Percentiles rank a stretch among this genome's conserved stretches.
Conservation (phyloP, 1,139 yeast genomes). For the Debaryomycetaceae sp. region DNA sequence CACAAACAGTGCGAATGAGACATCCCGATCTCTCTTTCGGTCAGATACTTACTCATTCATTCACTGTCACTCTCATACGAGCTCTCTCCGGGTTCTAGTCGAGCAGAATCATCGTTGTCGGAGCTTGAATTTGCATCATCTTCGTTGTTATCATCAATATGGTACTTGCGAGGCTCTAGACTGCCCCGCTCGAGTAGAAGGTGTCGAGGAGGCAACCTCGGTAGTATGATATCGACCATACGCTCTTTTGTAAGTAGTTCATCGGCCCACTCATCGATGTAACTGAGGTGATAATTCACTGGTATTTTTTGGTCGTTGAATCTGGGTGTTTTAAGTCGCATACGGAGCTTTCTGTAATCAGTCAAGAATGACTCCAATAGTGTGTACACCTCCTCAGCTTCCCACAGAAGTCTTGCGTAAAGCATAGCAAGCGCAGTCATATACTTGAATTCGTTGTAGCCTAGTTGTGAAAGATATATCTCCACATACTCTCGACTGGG, state of each 20-base stretch:
- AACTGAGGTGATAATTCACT: slow-evolving; percentile 28
- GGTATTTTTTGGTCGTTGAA: slow-evolving; percentile 23
- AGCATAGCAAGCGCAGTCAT: slow-evolving; percentile 58
- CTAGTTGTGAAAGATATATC: slow-evolving; percentile 47
- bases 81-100: background rate
- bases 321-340: slow-evolving; percentile 23
- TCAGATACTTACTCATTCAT: too few relatives aligned
- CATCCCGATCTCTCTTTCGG: too few relatives aligned
- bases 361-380: slow-evolving; percentile 49
- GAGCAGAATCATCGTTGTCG: background rate
- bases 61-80: slow-evolving; percentile 29
- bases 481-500: slow-evolving; percentile 53
- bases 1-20: too few relatives aligned
- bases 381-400: slow-evolving; percentile 44
- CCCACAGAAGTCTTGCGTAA: slow-evolving; percentile 51
- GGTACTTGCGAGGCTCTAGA: slow-evolving; percentile 36
- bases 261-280: slow-evolving; percentile 65
- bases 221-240: slow-evolving; percentile 58
- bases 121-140: slow-evolving; percentile 4
- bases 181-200: slow-evolving; percentile 38
- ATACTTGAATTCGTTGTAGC: slow-evolving; percentile 57
- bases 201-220: slow-evolving; percentile 45
- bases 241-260: slow-evolving; percentile 45
- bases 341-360: slow-evolving; percentile 53
- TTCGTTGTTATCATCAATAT: slow-evolving; percentile 14